Evolutionary conservation across 371 early-diverging fungal genomes (phyloP), one percentile per base, ranked within the genome.

Genomic region (Apophysomyces trapeziformis): DNA sequence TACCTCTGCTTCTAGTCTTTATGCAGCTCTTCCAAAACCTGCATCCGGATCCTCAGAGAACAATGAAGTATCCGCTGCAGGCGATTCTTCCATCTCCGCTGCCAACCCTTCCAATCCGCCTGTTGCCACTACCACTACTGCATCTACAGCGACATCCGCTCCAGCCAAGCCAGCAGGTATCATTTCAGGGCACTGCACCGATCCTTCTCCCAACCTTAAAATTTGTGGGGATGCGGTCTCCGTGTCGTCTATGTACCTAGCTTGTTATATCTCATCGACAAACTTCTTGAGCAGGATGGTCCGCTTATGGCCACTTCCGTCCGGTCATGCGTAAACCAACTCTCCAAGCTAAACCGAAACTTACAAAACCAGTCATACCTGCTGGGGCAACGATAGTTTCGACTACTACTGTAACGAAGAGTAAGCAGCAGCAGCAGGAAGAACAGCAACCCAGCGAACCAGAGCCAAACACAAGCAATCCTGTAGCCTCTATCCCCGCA

Each of bases 261-360:
- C 61, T 50, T 50, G 54, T 50, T 50, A 64, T 26, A 26, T 57
- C 41, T 39, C 57, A 57, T 38, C 35, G 44, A 21, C 5, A 39
- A 39, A 37, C 32, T 54, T 54, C 32, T 63, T 63, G 50, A 54
- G 36, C 66, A 77, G 83, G 83, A 12, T 83, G 83, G 83, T 75
- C 80, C 9, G 68, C 74, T 12, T 65, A 69, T 64, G 71, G 68
- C 57, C 78, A 77, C 16, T 83, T 83, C 64, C 75, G 80, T 45
- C 83, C 83, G 18, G 76, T 80, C 38, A 66, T 78, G 47, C 83
- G 83, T 45, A 71, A 75, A 50, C 84, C 84, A 7, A 74, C 75
- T 1, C 73, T 79, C 16, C 80, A 78, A 57, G 84, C 80, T 39
- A 83, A 80, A 45, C 83, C 83, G 8, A 79, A 78, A 44, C 54